Base-by-base conservation (phyloP, 345 rosid genomes). In the Dimocarpus longan region DNA sequence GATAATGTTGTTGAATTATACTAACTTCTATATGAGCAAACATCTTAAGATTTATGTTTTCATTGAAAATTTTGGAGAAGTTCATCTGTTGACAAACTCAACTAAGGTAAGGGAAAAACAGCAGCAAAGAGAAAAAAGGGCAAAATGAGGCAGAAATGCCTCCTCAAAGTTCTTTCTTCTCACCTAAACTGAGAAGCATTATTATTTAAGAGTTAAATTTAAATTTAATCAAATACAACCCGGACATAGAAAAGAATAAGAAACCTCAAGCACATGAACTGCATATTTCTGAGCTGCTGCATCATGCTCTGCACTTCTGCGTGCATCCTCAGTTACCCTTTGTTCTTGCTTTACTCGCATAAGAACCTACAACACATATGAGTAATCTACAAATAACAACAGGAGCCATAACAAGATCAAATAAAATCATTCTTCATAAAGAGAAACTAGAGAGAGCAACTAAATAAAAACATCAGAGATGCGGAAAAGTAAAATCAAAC, bases 331-430 rank as follows among this genome's bases (percentile, higher is more conserved):
- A 48, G 98, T 90, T 80, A 93, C 78, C 87, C 79, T 91, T 79
- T 94, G 98, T 62, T 96, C 97, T 85, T 94, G 97, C 81, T 94
- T 94, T 66, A 94, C 90, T 85, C 87, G 91, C 89, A 96, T 85
- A 79, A 94, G 83, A 77, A 94, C 93, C 99, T 95, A 76, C 64
- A 78, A 69, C 46, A 75, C 15, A 21, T 46, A 22, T 54, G 74
- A 72, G 60, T 26, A 42, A 68, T 75, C 26, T 68, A 64, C 48
- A 62, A 28, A 76, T 59, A 39, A 32, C 74, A 67, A 48, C 28
- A 68, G 77, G 76, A 74, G 4, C 71, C 13, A 1, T 67, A 57
- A 21, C 65, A 70, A 44, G 42, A 76, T 46, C 65, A 57, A 66
- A 54, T 43, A 54, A 16, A 21, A 42, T 28, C 75, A 66, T 60